These are phyloP conservation scores for Helianthus tuberosus DNA, from an alignment of 129 eudicot genomes.

Conservation along the genomic window DNA sequence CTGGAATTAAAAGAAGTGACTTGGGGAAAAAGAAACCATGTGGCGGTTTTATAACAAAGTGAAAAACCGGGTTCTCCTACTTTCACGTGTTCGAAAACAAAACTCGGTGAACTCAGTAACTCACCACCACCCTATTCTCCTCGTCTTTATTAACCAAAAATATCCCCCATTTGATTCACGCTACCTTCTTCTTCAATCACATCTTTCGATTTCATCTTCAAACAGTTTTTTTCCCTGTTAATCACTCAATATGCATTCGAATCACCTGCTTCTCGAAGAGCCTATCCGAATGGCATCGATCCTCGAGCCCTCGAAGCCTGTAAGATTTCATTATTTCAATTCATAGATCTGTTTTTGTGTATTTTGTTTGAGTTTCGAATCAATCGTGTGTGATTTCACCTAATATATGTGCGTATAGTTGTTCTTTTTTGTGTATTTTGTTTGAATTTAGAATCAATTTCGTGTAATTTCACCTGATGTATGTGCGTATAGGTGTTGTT, in stretches of 20 bases:
- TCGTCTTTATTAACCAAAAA: neutral
- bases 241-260: conserved; percentile 64
- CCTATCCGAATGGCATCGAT: conserved; percentile 93
- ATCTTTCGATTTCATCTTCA: conserved; percentile 7
- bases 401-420: too few relatives aligned
- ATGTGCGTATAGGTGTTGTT: neutral
- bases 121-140: conserved; percentile 24
- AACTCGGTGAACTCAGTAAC: conserved; percentile 14
- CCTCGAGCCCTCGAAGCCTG: conserved; percentile 89
- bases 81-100: conserved; percentile 21
- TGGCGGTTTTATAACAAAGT: conserved; percentile 2
- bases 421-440: too few relatives aligned
- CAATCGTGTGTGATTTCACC: too few relatives aligned
- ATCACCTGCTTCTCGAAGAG: conserved; percentile 88
- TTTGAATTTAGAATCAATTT: too few relatives aligned
- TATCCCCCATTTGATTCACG: neutral
- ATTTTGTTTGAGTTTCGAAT: neutral
- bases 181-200: neutral
- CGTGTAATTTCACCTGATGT: too few relatives aligned
- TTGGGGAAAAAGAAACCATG: conserved; percentile 29
- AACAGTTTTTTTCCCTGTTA: neutral
- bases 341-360: conserved; percentile 22
- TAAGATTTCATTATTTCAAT: conserved; percentile 22
- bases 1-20: too few relatives aligned
- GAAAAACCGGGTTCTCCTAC: conserved; percentile 37